A percentile compares a stretch with the other conserved stretches of the same genome.
phyloP scores from a whole-genome alignment of 2,329 filamentous ascomycete species.

The Neoascochyta sp. region DNA sequence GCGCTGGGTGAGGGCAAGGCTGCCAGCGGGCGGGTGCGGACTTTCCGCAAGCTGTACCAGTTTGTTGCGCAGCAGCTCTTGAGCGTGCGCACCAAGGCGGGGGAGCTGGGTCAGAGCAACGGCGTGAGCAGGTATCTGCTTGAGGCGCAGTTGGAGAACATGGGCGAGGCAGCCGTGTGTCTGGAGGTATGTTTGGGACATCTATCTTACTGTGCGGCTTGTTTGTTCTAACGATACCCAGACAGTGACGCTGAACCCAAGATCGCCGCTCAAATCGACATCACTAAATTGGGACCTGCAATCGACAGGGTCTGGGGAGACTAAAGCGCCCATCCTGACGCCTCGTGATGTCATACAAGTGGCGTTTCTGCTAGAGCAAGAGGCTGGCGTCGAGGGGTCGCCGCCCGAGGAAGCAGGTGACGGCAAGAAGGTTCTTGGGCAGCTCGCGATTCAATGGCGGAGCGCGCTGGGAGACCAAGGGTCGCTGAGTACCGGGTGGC shows the following conservation, averaged over 20 bases:
- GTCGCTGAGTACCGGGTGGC: constrained; percentile 79
- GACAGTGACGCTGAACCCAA: constrained; percentile 47
- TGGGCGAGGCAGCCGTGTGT: constrained; percentile 76
- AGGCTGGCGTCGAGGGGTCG: constrained; percentile 45
- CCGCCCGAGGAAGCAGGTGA: constrained; percentile 41
- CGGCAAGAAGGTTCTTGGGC: constrained; percentile 65
- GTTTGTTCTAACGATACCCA: constrained; percentile 12
- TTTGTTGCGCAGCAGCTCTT: constrained; percentile 89
- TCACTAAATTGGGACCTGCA: constrained; percentile 55
- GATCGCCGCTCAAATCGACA: constrained; percentile 51
- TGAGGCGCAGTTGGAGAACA: constrained; percentile 94
- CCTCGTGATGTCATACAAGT: constrained; percentile 64
- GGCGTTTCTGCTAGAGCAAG: constrained; percentile 59
- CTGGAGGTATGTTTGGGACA: constrained; percentile 65
- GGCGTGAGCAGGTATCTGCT: constrained; percentile 62
- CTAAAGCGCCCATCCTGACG: constrained; percentile 49
- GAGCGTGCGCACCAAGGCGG: constrained; percentile 86
- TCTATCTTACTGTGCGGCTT: constrained; percentile 1
- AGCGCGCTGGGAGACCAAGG: constrained; percentile 86
- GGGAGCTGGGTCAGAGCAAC: constrained; percentile 53
- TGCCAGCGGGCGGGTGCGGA: constrained; percentile 64
- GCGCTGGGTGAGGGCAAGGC: constrained; percentile 51
- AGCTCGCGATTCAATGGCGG: constrained; percentile 83
- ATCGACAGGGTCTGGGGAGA: constrained; percentile 24
- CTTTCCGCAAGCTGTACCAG: constrained; percentile 93